Evolutionary conservation across 2,329 filamentous ascomycete genomes (phyloP).

Genomic region (Verticillium albo-atrum): DNA sequence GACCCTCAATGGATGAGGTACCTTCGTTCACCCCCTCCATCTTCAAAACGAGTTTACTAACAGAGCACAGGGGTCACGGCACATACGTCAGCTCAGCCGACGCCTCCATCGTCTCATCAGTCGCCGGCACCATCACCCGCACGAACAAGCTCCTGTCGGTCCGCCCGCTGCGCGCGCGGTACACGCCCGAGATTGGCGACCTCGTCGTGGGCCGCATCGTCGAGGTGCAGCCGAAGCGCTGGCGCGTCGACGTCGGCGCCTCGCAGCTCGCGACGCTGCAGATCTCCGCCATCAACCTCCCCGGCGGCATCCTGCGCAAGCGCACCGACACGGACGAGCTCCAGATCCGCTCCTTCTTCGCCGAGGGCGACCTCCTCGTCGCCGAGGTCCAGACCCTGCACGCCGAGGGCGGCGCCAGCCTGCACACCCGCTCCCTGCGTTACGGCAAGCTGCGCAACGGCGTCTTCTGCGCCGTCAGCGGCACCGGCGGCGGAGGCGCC

Average conservation of each 20-base stretch:
- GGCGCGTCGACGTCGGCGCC: constrained; percentile 92
- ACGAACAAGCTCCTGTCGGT: constrained; percentile 97
- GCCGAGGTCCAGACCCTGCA: constrained; percentile 92
- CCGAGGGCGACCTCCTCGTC: constrained; percentile 88
- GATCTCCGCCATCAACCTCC: constrained; percentile 87
- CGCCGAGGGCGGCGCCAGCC: constrained; percentile 75
- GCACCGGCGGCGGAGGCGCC: constrained; percentile 77
- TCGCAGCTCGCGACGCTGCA: constrained; percentile 81
- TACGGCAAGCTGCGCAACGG: constrained; percentile 97
- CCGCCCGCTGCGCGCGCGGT: constrained; percentile 82
- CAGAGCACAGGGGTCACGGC: constrained; percentile 70
- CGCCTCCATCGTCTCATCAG: constrained; percentile 76
- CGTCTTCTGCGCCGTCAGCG: constrained; percentile 76
- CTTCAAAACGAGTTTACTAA: not conserved
- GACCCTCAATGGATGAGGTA: constrained; percentile 96
- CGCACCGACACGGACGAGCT: constrained; percentile 94
- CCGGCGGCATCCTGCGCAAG: constrained; percentile 85
- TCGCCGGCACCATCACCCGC: constrained; percentile 84
- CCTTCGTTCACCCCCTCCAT: not conserved
- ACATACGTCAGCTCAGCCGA: constrained; percentile 67
- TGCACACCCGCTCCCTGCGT: constrained; percentile 87
- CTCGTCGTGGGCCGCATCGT: constrained; percentile 90
- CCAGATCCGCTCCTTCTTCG: constrained; percentile 96
- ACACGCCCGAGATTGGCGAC: constrained; percentile 94
- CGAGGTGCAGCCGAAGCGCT: constrained; percentile 88